These are phyloP conservation scores for Neoascochyta sp. DNA, from an alignment of 2,329 filamentous ascomycete species.

Conservation along the genomic window DNA sequence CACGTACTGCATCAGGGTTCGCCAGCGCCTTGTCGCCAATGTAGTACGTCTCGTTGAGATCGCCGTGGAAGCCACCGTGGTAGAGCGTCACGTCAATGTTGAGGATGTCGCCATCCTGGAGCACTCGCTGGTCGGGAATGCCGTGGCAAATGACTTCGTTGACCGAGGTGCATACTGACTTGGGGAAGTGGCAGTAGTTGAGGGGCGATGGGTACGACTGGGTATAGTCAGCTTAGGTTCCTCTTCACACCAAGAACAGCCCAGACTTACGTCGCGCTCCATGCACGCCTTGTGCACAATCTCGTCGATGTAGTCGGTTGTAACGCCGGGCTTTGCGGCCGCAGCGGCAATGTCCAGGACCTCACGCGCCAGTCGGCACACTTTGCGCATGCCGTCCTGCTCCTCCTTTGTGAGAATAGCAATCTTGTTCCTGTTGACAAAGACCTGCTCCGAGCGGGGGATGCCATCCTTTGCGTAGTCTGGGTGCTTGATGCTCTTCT, in stretches of 20 bases:
- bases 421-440: conserved; percentile 73
- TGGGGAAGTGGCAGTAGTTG: conserved; percentile 95
- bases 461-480: conserved; percentile 87
- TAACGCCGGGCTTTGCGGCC: conserved; percentile 82
- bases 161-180: conserved; percentile 92
- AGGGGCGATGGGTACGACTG: conserved; percentile 92
- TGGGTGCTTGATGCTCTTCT: conserved; percentile 75
- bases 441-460: conserved; percentile 60
- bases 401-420: conserved; percentile 75
- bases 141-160: conserved; percentile 99
- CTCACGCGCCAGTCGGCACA: conserved; percentile 81
- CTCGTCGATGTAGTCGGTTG: conserved; percentile 92
- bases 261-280: conserved; percentile 72
- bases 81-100: conserved; percentile 96
- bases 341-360: conserved; percentile 88
- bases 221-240: conserved; percentile 13
- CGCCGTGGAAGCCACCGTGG: conserved; percentile 91
- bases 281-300: conserved; percentile 92
- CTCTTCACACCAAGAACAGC: background rate
- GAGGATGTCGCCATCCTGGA: conserved; percentile 90
- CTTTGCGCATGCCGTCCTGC: conserved; percentile 87
- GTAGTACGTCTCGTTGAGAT: conserved; percentile 98
- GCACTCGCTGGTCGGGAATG: conserved; percentile 83
- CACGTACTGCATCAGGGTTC: conserved; percentile 80
- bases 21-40: conserved; percentile 82